A percentile compares a stretch with the other conserved stretches of the same genome.
Evolutionary conservation across 768 basidiomycete species (phyloP).

Genomic region (Cyathus striatus): DNA sequence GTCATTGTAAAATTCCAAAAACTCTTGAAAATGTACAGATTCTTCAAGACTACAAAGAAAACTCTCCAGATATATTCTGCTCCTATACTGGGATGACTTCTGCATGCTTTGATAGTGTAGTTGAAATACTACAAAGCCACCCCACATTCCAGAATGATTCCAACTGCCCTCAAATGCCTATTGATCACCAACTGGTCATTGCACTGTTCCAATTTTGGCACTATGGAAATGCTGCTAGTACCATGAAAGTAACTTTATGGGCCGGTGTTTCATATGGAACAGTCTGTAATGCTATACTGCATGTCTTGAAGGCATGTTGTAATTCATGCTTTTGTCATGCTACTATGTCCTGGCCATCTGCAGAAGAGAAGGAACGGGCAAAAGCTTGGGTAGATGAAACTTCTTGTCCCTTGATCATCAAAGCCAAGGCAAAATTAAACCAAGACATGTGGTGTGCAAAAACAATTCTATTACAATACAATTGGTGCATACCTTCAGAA

Average conservation of each 20-base stretch:
- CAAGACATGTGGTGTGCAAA: too few species aligned
- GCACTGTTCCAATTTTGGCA: slow-evolving; percentile 31
- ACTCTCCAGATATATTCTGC: slow-evolving; percentile 9
- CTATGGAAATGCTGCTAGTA: slow-evolving; percentile 27
- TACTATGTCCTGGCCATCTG: slow-evolving; percentile 22
- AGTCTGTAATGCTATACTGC: slow-evolving; percentile 14
- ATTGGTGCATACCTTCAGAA: too few species aligned
- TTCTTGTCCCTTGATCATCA: too few species aligned
- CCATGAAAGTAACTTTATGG: slow-evolving; percentile 26
- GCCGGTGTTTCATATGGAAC: slow-evolving; percentile 30
- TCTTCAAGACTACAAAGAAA: neutral
- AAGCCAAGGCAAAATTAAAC: too few species aligned
- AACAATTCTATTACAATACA: too few species aligned
- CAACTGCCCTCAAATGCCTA: slow-evolving; percentile 18
- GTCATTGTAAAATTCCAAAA: neutral
- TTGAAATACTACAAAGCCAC: slow-evolving; percentile 11
- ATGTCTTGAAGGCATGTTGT: slow-evolving; percentile 21
- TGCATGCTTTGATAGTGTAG: slow-evolving; percentile 15
- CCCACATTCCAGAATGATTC: slow-evolving; percentile 21
- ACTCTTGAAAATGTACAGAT: neutral
- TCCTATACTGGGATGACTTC: slow-evolving; percentile 15
- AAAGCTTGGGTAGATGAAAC: slow-evolving; percentile 29
- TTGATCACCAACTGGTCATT: slow-evolving; percentile 27
- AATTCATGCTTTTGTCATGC: slow-evolving; percentile 12
- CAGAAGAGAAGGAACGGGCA: slow-evolving; percentile 24